phyloP scores from a whole-genome alignment of 1,284 basidiomycete species.

The Agaricales sp. region DNA sequence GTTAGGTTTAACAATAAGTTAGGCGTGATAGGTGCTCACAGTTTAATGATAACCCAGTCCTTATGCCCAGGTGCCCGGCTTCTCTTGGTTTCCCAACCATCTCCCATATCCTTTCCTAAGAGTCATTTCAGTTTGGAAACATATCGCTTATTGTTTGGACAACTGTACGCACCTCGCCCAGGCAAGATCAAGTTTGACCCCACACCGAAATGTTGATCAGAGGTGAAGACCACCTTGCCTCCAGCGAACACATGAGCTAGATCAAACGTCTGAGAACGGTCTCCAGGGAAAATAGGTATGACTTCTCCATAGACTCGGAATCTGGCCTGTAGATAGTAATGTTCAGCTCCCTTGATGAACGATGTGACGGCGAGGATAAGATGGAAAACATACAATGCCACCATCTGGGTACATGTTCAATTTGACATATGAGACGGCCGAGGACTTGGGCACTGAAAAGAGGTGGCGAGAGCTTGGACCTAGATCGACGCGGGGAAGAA shows the following conservation, averaged over 20 bases:
- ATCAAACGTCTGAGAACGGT: conserved; percentile 53
- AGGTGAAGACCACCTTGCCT: conserved; percentile 70
- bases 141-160: neutral
- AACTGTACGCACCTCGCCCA: conserved; percentile 52
- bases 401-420: conserved; percentile 96
- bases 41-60: conserved; percentile 86
- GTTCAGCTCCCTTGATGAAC: too few species aligned
- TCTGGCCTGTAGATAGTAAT: conserved; percentile 49
- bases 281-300: conserved; percentile 46
- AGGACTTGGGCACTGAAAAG: conserved; percentile 58
- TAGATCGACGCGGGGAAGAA: conserved; percentile 65
- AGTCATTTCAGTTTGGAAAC: conserved; percentile 6
- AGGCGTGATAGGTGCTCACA: conserved; percentile 64
- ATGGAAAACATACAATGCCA: conserved; percentile 69
- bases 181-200: conserved; percentile 89
- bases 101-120: conserved; percentile 80
- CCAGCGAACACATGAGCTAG: conserved; percentile 88
- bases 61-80: conserved; percentile 72
- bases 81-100: conserved; percentile 97
- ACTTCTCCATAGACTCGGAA: conserved; percentile 87
- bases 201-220: conserved; percentile 92
- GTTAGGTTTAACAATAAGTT: neutral
- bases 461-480: conserved; percentile 83
- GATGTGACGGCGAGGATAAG: too few species aligned
- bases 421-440: conserved; percentile 72